These are phyloP conservation scores for Rhynchospora tenuis DNA, from an alignment of 176 grass and related monocot genomes.

Conservation along the genomic window DNA sequence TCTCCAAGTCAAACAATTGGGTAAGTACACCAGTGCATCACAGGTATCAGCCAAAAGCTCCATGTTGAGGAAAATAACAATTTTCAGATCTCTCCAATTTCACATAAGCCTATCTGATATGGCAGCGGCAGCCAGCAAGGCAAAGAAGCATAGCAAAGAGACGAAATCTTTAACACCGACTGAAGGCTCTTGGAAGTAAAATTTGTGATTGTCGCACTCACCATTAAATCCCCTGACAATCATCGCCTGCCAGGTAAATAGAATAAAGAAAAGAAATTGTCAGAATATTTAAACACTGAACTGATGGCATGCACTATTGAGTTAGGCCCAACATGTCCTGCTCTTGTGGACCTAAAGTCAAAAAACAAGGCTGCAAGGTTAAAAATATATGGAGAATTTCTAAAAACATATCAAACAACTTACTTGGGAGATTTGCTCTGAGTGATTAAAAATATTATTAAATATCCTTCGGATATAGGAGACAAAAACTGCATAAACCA, in stretches of 20 bases:
- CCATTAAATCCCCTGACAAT: slow-evolving; percentile 90
- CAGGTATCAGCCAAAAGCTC: background rate
- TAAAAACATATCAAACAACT: slow-evolving; percentile 21
- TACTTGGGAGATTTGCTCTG: slow-evolving; percentile 95
- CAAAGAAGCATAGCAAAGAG: slow-evolving; percentile 70
- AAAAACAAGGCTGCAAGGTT: background rate
- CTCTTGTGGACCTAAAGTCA: background rate
- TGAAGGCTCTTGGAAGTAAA: slow-evolving; percentile 77
- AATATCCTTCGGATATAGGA: slow-evolving; percentile 86
- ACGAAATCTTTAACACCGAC: slow-evolving; percentile 64
- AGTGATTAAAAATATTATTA: slow-evolving; percentile 93
- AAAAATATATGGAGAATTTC: background rate
- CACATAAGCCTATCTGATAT: slow-evolving; percentile 64
- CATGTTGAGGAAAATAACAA: background rate
- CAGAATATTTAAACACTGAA: background rate
- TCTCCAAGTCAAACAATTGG: too few species aligned
- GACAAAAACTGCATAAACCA: slow-evolving; percentile 78
- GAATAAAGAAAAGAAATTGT: background rate
- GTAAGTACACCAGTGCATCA: background rate
- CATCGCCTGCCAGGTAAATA: slow-evolving; percentile 59
- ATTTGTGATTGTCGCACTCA: slow-evolving; percentile 59
- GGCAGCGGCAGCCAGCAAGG: slow-evolving; percentile 43
- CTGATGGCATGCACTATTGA: background rate
- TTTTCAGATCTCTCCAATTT: background rate
- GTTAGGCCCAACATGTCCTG: background rate